Base-by-base conservation (phyloP, 441 rosid species). In the Corymbia citriodora region DNA sequence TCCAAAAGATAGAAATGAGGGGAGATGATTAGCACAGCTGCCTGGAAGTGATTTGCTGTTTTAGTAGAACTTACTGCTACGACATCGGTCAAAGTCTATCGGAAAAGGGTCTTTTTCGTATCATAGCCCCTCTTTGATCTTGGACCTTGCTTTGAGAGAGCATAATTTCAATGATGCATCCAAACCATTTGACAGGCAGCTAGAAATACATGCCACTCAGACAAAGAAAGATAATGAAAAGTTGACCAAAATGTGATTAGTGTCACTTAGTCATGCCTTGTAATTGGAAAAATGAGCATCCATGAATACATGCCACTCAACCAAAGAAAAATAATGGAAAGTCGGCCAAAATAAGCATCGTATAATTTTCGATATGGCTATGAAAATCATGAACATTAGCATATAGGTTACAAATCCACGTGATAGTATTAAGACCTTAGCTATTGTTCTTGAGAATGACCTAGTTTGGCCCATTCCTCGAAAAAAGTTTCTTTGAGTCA, bases 401-500 rank as follows among this genome's bases (percentile, higher is more conserved):
- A 4, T 23, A 29, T 23, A 59, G 25, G 63, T 59, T 59, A 29
- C 0, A 59, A 6, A 4, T 59, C 63, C 29, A 59, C 23, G 23
- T 23, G 63, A 9, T 23, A 59, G 3, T 57, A 23, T 57, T 1
- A 23, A 6, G 63, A 13, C 14, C 63, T 10, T 57, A 23, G 63
- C 10, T 57, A 10, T 59, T 59, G 25, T 2, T 25, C 23, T 25
- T 27, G 63, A 59, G 63, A 59, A 59, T 59, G 29, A 59, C 63
- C 3, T 0, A 0, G 14, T 59, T 59, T 23, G 63, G 3, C 29
- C 14, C 63, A 59, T 59, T 59, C 3, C 14, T 23, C 0, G 7
- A 59, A 59, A 59, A 29, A 59, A 59, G 29, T 59, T 59, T 23
- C 25, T 2, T 40, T 40, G 45, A 40, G 45, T 40, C 6, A 40